Evolutionary conservation across 1,284 basidiomycete species (phyloP).

Genomic region (Malassezia equina): DNA sequence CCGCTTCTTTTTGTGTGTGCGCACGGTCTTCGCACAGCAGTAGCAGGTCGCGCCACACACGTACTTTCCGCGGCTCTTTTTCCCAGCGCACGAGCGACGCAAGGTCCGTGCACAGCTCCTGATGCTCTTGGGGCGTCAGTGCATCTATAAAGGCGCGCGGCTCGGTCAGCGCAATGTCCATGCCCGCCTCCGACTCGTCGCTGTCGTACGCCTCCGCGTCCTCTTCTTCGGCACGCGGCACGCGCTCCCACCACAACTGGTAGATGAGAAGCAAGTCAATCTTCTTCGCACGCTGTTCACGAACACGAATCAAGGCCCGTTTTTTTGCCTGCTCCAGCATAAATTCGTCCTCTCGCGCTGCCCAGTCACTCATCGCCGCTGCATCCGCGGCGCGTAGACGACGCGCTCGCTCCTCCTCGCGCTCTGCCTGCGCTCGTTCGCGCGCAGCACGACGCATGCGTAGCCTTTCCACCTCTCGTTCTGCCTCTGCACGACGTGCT

Average conservation of each 20-base stretch:
- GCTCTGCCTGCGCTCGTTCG: constrained; percentile 71
- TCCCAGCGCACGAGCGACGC: constrained; percentile 82
- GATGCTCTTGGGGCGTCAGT: constrained; percentile 70
- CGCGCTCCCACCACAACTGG: constrained; percentile 50
- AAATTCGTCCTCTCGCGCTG: constrained; percentile 92
- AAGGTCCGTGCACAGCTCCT: constrained; percentile 89
- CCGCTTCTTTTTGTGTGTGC: constrained; percentile 37
- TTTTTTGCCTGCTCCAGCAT: constrained; percentile 85
- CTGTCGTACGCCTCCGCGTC: constrained; percentile 86
- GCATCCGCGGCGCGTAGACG: constrained; percentile 83
- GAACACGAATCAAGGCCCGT: constrained; percentile 82
- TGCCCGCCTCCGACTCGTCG: constrained; percentile 74
- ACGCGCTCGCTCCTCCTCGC: constrained; percentile 82
- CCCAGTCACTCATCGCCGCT: constrained; percentile 94
- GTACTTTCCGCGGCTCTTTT: constrained; percentile 70
- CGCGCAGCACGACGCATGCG: constrained; percentile 81
- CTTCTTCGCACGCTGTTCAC: constrained; percentile 70
- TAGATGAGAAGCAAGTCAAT: constrained; percentile 45
- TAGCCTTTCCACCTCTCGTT: constrained; percentile 73
- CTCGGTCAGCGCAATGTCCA: constrained; percentile 96
- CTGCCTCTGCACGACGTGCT: constrained; percentile 72
- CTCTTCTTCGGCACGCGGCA: constrained; percentile 62
- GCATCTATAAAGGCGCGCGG: constrained; percentile 94
- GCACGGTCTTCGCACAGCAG: constrained; percentile 79
- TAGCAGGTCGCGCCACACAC: constrained; percentile 98